Base-by-base conservation (phyloP, 2,329 filamentous ascomycete species). In the Penicillium sp. region DNA sequence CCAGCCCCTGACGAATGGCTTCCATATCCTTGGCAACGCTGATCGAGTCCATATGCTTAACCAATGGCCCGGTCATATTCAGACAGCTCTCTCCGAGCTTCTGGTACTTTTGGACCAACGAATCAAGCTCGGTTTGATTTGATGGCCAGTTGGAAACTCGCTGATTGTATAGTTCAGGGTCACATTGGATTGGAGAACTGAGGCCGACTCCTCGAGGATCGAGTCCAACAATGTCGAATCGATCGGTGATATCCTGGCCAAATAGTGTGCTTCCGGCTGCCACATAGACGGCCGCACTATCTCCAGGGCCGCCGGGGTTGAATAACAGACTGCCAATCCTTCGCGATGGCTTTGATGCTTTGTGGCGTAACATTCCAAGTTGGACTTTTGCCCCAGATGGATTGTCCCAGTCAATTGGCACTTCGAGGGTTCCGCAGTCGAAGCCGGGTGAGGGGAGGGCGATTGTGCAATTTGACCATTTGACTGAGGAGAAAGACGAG, bases 21-120 rank as follows among this genome's bases (percentile, higher is more conserved):
- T 74, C 72, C 24, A 74, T 62, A 48, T 76, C 73, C 46, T 70
- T 70, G 4, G 62, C 67, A 8, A 65, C 65, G 24, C 54, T 66
- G n/a, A 69, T 59, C 6, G 77, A 78, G 58, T 80, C 77, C 29
- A 80, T 59, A 57, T 75, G 73, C 27, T 75, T 67, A 46, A 79
- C 48, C 1, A 79, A 53, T 2, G 64, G 62, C 0, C 77, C 77
- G 1, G 74, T 78, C 41, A 70, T 53, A 8, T 73, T 59, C 3
- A 62, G 57, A 57, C 78, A 80, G 57, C 70, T 76, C 39, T 71
- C 64, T 8, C 70, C 75, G 4, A 79, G 61, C 2, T 67, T 66
- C 50, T 67, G 67, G 62, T 77, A 79, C 56, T 74, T 70, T 8
- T 67, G 60, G 4, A 76, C 62, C 10, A 80, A 59, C 14, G 63